Percentiles rank a stretch among this genome's conserved stretches.
phyloP scores from a whole-genome alignment of 1,284 basidiomycete genomes.

The Coriolopsis trogii region DNA sequence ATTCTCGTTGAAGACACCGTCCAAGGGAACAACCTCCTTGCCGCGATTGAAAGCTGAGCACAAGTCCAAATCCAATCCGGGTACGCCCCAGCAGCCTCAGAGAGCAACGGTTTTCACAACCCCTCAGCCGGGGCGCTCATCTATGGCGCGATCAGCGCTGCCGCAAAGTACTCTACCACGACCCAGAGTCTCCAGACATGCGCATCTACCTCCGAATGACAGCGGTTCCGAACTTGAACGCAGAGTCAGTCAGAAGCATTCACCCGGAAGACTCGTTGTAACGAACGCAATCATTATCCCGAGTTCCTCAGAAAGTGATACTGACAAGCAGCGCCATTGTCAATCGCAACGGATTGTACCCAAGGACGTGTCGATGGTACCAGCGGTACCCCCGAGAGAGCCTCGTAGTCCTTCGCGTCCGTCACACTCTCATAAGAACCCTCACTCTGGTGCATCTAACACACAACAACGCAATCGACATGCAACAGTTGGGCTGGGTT shows the following conservation, averaged over 20 bases:
- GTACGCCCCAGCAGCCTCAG: conserved; percentile 14
- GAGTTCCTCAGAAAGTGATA: conserved; percentile 46
- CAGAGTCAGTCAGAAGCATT: conserved; percentile 31
- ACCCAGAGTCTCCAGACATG: conserved; percentile 3
- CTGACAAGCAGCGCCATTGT: conserved; percentile 1
- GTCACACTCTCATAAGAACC: not conserved
- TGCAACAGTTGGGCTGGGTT: conserved; percentile 23
- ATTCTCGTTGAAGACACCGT: not conserved
- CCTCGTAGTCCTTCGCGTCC: not conserved
- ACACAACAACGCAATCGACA: no score
- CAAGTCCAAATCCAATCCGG: conserved; percentile 22
- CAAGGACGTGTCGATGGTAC: not conserved
- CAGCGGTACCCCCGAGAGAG: not conserved
- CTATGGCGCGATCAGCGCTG: conserved; percentile 4
- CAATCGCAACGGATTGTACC: conserved; percentile 5
- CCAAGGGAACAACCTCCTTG: conserved; percentile 1
- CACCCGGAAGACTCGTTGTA: conserved; percentile 48
- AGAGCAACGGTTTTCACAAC: conserved; percentile 8
- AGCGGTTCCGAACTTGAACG: conserved; percentile 36
- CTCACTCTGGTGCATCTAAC: no score
- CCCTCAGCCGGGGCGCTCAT: conserved; percentile 1
- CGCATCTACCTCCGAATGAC: conserved; percentile 15
- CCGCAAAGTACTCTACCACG: conserved; percentile 22
- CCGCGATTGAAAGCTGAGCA: conserved; percentile 2
- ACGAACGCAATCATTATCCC: conserved; percentile 53